Evolutionary conservation across 2,329 filamentous ascomycete species (phyloP).

Genomic region (Fusarium sp.): DNA sequence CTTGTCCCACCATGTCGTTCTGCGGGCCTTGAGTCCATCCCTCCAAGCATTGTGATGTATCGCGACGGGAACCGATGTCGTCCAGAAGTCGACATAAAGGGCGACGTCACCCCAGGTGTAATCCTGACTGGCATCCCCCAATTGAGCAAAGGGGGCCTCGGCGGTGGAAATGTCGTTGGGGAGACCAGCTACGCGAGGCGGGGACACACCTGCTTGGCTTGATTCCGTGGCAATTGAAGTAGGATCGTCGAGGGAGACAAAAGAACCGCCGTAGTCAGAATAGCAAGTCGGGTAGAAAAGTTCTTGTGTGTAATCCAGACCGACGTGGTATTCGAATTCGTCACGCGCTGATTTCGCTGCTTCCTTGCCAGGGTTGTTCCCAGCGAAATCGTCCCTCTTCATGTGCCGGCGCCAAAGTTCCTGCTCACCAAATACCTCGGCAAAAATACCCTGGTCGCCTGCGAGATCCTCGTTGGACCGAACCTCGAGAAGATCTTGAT

Average conservation of each 20-base stretch:
- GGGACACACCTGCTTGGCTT: conserved; percentile 38
- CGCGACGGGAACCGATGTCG: conserved; percentile 41
- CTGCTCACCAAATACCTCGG: conserved; percentile 51
- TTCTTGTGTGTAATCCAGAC: conserved; percentile 50
- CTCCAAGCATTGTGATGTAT: conserved; percentile 48
- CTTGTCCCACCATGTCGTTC: conserved; percentile 45
- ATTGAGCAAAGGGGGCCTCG: conserved; percentile 28
- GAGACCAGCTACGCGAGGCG: conserved; percentile 42
- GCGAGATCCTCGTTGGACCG: conserved; percentile 30
- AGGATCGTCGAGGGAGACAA: conserved; percentile 39
- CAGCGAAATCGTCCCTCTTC: conserved; percentile 20
- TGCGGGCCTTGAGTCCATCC: conserved; percentile 43
- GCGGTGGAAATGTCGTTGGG: conserved; percentile 41
- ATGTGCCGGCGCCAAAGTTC: conserved; percentile 42
- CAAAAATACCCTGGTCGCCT: conserved; percentile 52
- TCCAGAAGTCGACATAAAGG: conserved; percentile 46
- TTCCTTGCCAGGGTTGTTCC: conserved; percentile 33
- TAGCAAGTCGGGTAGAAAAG: conserved; percentile 51
- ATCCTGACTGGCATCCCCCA: conserved; percentile 2
- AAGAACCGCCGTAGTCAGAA: conserved; percentile 47
- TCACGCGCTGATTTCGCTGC: conserved; percentile 22
- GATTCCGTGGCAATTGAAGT: conserved; percentile 35
- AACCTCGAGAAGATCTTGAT: conserved; percentile 36
- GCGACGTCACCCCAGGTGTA: conserved; percentile 41
- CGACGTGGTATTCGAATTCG: conserved; percentile 48